Conservation (phyloP, 164 flowering plant genomes). For the Magnolia changhungtana region DNA sequence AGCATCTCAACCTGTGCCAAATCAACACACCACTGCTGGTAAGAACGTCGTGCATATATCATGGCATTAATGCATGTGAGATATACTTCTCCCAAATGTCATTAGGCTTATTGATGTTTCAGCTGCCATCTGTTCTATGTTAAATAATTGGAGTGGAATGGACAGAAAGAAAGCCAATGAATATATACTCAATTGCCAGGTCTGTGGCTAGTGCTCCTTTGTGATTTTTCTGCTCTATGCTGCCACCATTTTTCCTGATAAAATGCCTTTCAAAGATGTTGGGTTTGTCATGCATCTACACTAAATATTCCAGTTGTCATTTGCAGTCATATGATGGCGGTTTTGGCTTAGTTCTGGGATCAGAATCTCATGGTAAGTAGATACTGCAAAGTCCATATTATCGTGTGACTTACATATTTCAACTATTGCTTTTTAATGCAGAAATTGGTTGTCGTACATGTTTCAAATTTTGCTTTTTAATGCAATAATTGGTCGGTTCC, state of each 20-base stretch:
- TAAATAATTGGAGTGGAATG: slow-evolving; percentile 91
- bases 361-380: too few species aligned
- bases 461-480: too few species aligned
- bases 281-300: neutral
- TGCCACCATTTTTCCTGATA: slow-evolving; percentile 2
- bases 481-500: neutral
- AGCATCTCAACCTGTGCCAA: too few species aligned
- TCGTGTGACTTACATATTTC: too few species aligned
- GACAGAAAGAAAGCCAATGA: slow-evolving; percentile 76
- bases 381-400: too few species aligned
- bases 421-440: neutral
- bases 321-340: slow-evolving; percentile 98
- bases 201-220: slow-evolving; percentile 15
- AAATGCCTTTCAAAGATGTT: neutral
- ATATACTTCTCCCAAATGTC: too few species aligned
- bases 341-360: slow-evolving; percentile 86
- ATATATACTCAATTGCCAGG: slow-evolving; percentile 81
- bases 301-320: neutral
- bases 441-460: neutral
- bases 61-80: neutral
- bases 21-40: too few species aligned
- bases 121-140: slow-evolving; percentile 82
- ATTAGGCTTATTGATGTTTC: slow-evolving; percentile 25
- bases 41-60: slow-evolving; percentile 20
- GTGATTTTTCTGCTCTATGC: neutral